Evolutionary conservation across 1,284 basidiomycete genomes (phyloP).

Genomic region (Marasmius fiardii): DNA sequence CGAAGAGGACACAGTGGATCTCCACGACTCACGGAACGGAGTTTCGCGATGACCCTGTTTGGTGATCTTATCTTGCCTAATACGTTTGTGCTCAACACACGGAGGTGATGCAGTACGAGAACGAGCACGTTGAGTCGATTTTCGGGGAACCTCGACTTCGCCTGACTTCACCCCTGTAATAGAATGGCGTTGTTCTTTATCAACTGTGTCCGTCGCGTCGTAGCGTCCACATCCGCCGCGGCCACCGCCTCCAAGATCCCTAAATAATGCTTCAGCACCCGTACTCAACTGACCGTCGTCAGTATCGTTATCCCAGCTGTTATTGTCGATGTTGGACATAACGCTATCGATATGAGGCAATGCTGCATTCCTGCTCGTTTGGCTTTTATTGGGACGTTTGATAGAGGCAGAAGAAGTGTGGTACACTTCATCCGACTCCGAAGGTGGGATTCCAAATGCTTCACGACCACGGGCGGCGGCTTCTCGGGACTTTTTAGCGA

Average conservation of each 20-base stretch:
- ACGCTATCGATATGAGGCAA: conserved; percentile 46
- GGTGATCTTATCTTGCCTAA: not conserved
- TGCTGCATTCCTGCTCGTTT: not conserved
- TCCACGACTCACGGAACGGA: conserved; percentile 8
- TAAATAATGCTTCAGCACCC: conserved; percentile 53
- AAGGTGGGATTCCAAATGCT: conserved; percentile 44
- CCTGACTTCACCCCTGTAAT: not conserved
- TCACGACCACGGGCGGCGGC: conserved; percentile 41
- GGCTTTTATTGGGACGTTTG: too few species aligned
- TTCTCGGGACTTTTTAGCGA: conserved; percentile 34
- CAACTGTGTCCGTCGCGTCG: conserved; percentile 11
- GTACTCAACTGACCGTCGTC: conserved; percentile 37
- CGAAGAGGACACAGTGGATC: conserved; percentile 4
- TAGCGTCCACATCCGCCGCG: conserved; percentile 14
- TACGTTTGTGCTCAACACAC: not conserved
- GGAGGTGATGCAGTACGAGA: not conserved
- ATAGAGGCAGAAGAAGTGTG: not conserved
- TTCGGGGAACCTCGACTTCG: not conserved
- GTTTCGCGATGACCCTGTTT: not conserved
- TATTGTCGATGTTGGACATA: conserved; percentile 42
- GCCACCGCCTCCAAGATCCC: conserved; percentile 29
- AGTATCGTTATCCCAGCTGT: conserved; percentile 36
- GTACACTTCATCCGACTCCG: conserved; percentile 32
- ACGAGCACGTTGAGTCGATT: conserved; percentile 4
- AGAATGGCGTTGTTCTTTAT: not conserved